Conservation (phyloP, 164 flowering plant species). For the Paratinospora sagittata region DNA sequence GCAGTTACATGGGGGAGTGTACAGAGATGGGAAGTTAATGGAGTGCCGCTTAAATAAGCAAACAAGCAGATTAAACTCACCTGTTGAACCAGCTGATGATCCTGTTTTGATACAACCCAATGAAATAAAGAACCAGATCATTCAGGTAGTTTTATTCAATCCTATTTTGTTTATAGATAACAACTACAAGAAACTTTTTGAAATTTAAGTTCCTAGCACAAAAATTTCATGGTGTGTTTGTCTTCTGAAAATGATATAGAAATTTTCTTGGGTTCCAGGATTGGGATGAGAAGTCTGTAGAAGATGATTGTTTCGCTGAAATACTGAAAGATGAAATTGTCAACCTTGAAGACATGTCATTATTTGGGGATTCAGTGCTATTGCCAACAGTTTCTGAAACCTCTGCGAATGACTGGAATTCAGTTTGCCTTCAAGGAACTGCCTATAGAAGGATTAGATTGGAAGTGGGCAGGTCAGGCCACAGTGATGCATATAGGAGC, state of each 20-base stretch:
- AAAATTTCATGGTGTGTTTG: neutral
- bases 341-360: conserved; percentile 42
- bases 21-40: no score
- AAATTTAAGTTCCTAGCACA: neutral
- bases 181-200: neutral
- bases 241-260: neutral
- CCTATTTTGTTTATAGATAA: neutral
- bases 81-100: no score
- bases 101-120: no score
- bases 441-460: conserved; percentile 46
- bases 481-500: neutral
- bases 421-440: conserved; percentile 32
- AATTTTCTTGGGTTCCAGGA: conserved; percentile 24
- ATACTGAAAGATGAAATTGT: conserved; percentile 66
- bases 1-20: no score
- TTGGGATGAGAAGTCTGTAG: conserved; percentile 11
- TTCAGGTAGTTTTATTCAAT: conserved; percentile 27
- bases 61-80: no score
- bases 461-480: conserved; percentile 1
- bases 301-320: conserved; percentile 53
- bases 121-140: no score
- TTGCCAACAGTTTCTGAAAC: conserved; percentile 3
- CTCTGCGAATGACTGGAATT: conserved; percentile 9
- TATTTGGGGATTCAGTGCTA: conserved; percentile 6
- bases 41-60: no score